Evolutionary conservation across 768 basidiomycete genomes (phyloP).

Genomic region (Xerocomellus chrysenteron): DNA sequence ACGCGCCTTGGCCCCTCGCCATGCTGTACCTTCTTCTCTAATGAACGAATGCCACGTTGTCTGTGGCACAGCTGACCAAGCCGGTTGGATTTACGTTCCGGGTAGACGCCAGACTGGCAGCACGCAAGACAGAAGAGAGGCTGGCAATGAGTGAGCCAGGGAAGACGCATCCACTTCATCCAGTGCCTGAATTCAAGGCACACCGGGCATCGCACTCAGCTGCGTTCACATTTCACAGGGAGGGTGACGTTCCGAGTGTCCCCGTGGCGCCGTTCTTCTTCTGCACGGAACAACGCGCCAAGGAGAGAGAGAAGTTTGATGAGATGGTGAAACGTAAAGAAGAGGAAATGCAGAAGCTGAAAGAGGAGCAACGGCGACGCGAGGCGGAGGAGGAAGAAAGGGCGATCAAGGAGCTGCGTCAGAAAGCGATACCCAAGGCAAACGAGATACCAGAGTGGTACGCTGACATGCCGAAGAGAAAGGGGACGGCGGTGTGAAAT

Average conservation of each 20-base stretch:
- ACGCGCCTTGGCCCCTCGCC: background rate
- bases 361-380: slow-evolving; percentile 47
- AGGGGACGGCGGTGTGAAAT: slow-evolving; percentile 24
- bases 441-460: slow-evolving; percentile 80
- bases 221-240: slow-evolving; percentile 41
- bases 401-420: slow-evolving; percentile 61
- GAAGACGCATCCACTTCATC: slow-evolving; percentile 19
- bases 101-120: slow-evolving; percentile 47
- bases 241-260: slow-evolving; percentile 42
- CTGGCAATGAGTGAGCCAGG: slow-evolving; percentile 25
- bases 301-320: slow-evolving; percentile 66
- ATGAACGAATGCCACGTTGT: slow-evolving; percentile 20
- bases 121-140: slow-evolving; percentile 42
- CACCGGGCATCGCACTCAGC: slow-evolving; percentile 48
- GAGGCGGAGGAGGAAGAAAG: slow-evolving; percentile 56
- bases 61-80: slow-evolving; percentile 39
- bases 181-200: slow-evolving; percentile 54
- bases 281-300: slow-evolving; percentile 54
- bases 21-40: slow-evolving; percentile 19
- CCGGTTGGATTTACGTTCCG: slow-evolving; percentile 55
- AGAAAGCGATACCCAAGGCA: slow-evolving; percentile 63
- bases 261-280: slow-evolving; percentile 40
- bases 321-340: slow-evolving; percentile 56
- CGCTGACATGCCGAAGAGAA: slow-evolving; percentile 62
- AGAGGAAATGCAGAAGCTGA: slow-evolving; percentile 45